Evolutionary conservation across 1,284 basidiomycete genomes (phyloP).

Genomic region (Microbotryum silenes-acaulis): DNA sequence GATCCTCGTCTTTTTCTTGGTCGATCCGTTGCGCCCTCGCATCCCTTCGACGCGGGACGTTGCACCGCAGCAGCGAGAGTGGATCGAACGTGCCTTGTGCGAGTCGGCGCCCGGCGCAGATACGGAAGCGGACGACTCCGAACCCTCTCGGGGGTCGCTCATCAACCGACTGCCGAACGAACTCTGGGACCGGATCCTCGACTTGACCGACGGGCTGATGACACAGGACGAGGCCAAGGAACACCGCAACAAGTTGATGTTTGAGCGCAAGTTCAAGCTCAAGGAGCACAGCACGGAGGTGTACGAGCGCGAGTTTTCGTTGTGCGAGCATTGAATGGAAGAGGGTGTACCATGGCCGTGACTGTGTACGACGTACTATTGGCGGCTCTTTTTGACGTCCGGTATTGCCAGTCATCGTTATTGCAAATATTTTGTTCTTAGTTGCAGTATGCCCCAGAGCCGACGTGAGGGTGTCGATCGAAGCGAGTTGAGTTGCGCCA

Average conservation of each 20-base stretch:
- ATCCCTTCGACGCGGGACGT: slow-evolving; percentile 46
- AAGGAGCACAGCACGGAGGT: slow-evolving; percentile 9
- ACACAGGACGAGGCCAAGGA: slow-evolving; percentile 37
- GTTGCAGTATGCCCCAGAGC: too few species aligned
- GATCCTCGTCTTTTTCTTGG: slow-evolving; percentile 49
- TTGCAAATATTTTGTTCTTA: too few species aligned
- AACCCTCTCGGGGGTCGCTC: slow-evolving; percentile 5
- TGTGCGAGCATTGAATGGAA: slow-evolving; percentile 19
- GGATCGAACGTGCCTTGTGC: slow-evolving; percentile 36
- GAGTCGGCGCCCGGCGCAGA: neutral
- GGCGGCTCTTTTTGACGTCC: too few species aligned
- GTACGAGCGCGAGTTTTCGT: slow-evolving; percentile 16
- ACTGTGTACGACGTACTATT: too few species aligned
- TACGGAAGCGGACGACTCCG: neutral
- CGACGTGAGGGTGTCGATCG: too few species aligned
- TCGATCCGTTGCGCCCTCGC: slow-evolving; percentile 44
- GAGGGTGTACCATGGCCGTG: too few species aligned
- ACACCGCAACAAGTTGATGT: slow-evolving; percentile 39
- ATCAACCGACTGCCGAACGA: slow-evolving; percentile 34
- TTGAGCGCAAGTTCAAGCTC: slow-evolving; percentile 34
- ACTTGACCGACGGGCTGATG: slow-evolving; percentile 33
- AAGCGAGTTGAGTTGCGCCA: too few species aligned
- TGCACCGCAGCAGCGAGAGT: slow-evolving; percentile 43
- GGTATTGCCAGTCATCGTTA: too few species aligned
- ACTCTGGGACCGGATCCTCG: slow-evolving; percentile 31